Evolutionary conservation across 805 yeast genomes (phyloP), one percentile per base, ranked within the genome.

Genomic region (Schwanniomyces yamadae): DNA sequence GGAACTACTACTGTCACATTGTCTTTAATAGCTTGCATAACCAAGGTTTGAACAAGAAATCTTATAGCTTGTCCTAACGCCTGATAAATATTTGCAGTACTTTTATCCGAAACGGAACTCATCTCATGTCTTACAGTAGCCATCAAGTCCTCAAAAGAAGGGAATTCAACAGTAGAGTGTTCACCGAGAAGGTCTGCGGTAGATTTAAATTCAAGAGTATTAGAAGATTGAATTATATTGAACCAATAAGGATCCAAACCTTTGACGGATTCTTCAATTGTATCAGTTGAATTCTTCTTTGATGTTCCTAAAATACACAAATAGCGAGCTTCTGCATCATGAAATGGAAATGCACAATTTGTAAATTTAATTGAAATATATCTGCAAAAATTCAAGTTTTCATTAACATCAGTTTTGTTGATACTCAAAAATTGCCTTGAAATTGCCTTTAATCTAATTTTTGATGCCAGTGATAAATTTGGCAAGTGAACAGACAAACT

Each of bases 181-280:
- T 57, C 50, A 1, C 77, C 79, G 30, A 76, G 46, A 7, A 74
- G 49, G 17, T 73, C 76, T 3, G 56, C 27, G 0, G 79, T 71
- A 0, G 77, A 46, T 27, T 66, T 69, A 45, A 61, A 66, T n/a
- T 65, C 73, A 1, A 44, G 41, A 0, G 72, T 63, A 29, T 67
- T 69, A 3, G 77, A 59, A 0, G 82, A 66, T 26, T 58, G 61
- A 22, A 68, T 58, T 3, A 82, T 60, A 30, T 73, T 73, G 53
- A 80, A 84, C 87, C 90, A 83, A 55, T 84, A 77, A 0, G 96
- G 96, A 55, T 88, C 80, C 19, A 91, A 61, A 0, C 97, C 97
- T 43, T 77, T 78, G 4, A 55, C 57, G 0, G 96, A 83, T 54
- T 88, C 96, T 49, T 88, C 95, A 2, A 82, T 65, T 0, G 86